Evolutionary conservation across 768 basidiomycete species (phyloP).

Genomic region (Saitozyma podzolica): DNA sequence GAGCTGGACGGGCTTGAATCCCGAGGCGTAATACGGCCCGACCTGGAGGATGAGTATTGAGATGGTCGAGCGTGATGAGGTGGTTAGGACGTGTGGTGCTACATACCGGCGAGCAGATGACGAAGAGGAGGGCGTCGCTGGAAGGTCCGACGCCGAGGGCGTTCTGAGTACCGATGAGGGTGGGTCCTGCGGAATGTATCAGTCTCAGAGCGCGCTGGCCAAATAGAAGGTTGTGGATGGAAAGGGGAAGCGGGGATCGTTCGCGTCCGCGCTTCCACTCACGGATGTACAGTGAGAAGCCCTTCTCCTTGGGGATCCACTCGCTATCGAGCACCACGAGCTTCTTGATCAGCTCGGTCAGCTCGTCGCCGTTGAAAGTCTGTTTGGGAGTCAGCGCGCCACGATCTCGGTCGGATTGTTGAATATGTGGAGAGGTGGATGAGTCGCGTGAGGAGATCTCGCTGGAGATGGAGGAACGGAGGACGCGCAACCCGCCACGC

Average conservation of each 20-base stretch:
- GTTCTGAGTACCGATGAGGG: slow-evolving; percentile 68
- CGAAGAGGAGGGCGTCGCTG: slow-evolving; percentile 77
- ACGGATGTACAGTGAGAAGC: slow-evolving; percentile 88
- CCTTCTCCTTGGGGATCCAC: slow-evolving; percentile 87
- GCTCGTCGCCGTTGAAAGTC: slow-evolving; percentile 74
- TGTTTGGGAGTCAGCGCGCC: slow-evolving; percentile 8
- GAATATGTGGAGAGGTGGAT: background rate
- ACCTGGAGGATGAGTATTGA: slow-evolving; percentile 53
- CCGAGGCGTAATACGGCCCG: slow-evolving; percentile 53
- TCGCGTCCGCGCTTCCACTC: slow-evolving; percentile 59
- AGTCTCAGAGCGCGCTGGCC: background rate
- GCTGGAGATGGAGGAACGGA: background rate
- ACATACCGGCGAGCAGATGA: slow-evolving; percentile 62
- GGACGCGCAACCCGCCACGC: too few relatives aligned
- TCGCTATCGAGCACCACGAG: slow-evolving; percentile 78
- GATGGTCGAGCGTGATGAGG: background rate
- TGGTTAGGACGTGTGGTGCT: background rate
- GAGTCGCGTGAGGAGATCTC: background rate
- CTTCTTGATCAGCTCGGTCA: slow-evolving; percentile 78
- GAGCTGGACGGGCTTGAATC: slow-evolving; percentile 88
- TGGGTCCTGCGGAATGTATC: slow-evolving; percentile 37
- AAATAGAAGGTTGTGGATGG: background rate
- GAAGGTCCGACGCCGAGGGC: slow-evolving; percentile 68
- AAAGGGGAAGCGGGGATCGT: background rate
- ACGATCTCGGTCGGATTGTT: background rate